phyloP scores from a whole-genome alignment of 2,329 filamentous ascomycete genomes.

The Colletotrichum brevisporum region DNA sequence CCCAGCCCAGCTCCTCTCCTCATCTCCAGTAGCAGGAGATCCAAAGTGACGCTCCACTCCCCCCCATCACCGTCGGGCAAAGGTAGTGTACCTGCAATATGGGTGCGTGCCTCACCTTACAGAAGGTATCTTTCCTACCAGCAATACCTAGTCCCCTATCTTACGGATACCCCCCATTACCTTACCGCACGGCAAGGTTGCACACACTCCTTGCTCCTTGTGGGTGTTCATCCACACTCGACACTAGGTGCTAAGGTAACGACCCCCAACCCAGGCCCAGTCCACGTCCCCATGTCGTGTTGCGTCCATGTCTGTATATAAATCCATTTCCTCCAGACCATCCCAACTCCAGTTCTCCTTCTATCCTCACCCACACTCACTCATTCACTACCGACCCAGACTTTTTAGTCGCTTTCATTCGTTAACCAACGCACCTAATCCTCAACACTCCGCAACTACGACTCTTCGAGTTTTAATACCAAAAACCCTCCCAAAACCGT shows the following conservation, averaged over 20 bases:
- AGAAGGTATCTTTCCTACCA: neutral
- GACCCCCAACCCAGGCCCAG: constrained; percentile 20
- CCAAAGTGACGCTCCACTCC: constrained; percentile 35
- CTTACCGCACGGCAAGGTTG: constrained; percentile 37
- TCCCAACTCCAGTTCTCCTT: constrained; percentile 51
- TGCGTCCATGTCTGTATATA: constrained; percentile 61
- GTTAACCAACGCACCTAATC: constrained; percentile 57
- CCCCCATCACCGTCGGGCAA: constrained; percentile 31
- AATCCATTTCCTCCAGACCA: constrained; percentile 56
- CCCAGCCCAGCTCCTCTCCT: constrained; percentile 38
- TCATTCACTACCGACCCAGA: constrained; percentile 60
- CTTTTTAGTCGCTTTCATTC: constrained; percentile 73
- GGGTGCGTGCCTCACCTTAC: neutral
- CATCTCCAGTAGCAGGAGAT: constrained; percentile 39
- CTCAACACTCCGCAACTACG: constrained; percentile 49
- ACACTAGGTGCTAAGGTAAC: constrained; percentile 22
- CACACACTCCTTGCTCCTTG: constrained; percentile 3
- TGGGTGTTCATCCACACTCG: constrained; percentile 38
- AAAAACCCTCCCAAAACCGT: constrained; percentile 59
- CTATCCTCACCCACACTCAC: constrained; percentile 65
- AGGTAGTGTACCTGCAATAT: constrained; percentile 7
- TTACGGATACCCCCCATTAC: constrained; percentile 21
- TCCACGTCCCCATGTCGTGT: constrained; percentile 36
- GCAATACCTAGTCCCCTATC: neutral
- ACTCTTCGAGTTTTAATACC: constrained; percentile 49